Base-by-base conservation (phyloP, 192 early-diverging fungal species). In the Coemansia sp. region DNA sequence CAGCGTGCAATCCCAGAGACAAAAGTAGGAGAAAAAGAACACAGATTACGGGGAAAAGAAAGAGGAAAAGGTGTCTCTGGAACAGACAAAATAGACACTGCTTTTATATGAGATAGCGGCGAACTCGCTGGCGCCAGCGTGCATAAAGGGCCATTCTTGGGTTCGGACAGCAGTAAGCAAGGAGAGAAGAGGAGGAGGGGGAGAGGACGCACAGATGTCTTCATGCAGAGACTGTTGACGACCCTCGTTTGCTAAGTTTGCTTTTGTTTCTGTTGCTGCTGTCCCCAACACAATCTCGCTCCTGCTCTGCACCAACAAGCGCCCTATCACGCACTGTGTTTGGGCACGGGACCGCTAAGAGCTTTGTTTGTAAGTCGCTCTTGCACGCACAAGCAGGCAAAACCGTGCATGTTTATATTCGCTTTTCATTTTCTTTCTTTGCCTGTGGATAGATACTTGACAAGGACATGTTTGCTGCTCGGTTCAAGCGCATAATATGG, bases 111-210 rank as follows among this genome's bases (percentile, higher is more conserved):
- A 22, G 51, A 56, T 6, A 56, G 21, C 26, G 57, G 26, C 26
- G 26, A 3, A 26, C 26, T 26, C 26, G 26, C 26, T 26, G 26
- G 26, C 26, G 26, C 26, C 26, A 3, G 26, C 26, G 26, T 26
- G 26, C 26, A 26, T 47, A 32, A 56, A 56, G 26, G 54, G 54
- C 26, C 54, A 56, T 49, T 49, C 47, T 49, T 16, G 47, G 47
- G 26, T 26, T 26, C 26, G 12, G 16, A 47, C 46, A 47, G 46
- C 46, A 47, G 46, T n/a, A 47, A 3, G 19, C 54, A 32, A 9
- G 6, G 15, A 12, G 10, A 45, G 42, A 45, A 45, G 7, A 54
- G 11, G 8, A 22, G 12, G 51, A 54, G 19, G 21, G 26, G 51
- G 51, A 11, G 47, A 16, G n/a, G 18, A 11, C 16, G 16, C 47